Conservation (phyloP, 148 eudicot genomes). For the Spergularia bocconei region DNA sequence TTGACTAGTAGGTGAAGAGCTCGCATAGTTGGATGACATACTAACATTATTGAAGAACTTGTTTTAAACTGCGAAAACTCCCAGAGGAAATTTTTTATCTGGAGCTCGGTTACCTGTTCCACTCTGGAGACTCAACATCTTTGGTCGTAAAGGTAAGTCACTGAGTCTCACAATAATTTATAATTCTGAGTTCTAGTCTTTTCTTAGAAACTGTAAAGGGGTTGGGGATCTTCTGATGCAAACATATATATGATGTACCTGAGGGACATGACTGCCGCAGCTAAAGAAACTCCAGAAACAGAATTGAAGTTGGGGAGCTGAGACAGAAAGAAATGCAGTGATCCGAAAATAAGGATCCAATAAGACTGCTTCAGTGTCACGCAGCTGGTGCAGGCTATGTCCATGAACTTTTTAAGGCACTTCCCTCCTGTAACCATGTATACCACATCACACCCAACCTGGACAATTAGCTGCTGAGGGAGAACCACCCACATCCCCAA, state of each 20-base stretch:
- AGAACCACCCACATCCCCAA: conserved; percentile 88
- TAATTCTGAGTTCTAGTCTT: background rate
- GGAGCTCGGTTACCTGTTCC: too few relatives aligned
- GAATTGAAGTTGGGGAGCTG: conserved; percentile 92
- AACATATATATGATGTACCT: conserved; percentile 39
- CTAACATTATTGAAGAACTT: too few relatives aligned
- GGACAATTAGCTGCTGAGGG: conserved; percentile 93
- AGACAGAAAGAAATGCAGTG: conserved; percentile 71
- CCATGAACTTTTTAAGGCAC: conserved; percentile 83
- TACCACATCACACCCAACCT: conserved; percentile 82
- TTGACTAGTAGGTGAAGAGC: background rate
- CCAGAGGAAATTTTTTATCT: too few relatives aligned
- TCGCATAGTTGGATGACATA: too few relatives aligned
- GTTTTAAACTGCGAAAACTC: too few relatives aligned
- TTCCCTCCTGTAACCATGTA: conserved; percentile 96
- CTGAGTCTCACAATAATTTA: too few relatives aligned
- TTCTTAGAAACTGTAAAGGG: too few relatives aligned
- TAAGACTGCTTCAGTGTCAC: conserved; percentile 56
- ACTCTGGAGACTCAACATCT: too few relatives aligned
- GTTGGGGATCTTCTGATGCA: background rate
- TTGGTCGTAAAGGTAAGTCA: too few relatives aligned
- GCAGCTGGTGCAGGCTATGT: conserved; percentile 66
- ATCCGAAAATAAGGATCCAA: conserved; percentile 88
- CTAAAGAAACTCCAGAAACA: conserved; percentile 69
- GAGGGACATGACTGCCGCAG: conserved; percentile 91